phyloP scores from a whole-genome alignment of 140 eudicot species.

The Cichorium intybus region DNA sequence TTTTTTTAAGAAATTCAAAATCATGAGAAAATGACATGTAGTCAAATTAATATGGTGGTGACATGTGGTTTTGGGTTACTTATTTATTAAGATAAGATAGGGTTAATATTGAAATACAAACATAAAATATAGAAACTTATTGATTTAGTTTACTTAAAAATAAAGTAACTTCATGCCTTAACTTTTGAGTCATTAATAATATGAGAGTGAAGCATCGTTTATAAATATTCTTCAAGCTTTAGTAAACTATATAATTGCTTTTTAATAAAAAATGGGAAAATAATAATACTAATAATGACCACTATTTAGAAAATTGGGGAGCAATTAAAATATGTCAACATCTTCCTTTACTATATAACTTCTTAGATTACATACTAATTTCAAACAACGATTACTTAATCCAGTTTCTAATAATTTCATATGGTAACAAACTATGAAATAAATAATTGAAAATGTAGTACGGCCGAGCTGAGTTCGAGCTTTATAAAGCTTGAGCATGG shows the following conservation, averaged over 20 bases:
- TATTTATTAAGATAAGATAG: no score
- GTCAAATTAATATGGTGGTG: no score
- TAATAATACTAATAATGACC: background rate
- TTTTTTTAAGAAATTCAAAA: no score
- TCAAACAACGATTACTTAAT: background rate
- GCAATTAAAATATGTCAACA: background rate
- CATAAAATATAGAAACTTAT: no score
- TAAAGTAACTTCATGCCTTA: constrained; percentile 5
- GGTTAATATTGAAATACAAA: no score
- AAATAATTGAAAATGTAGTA: no score
- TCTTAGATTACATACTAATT: background rate
- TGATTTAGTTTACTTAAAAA: constrained; percentile 9
- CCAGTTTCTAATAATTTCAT: background rate
- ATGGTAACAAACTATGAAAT: background rate
- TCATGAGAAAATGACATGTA: no score
- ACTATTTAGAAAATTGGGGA: background rate
- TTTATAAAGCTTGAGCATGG: no score
- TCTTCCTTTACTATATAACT: background rate
- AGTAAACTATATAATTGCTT: background rate
- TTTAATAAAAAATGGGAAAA: background rate
- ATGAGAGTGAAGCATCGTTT: constrained; percentile 21
- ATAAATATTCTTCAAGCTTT: constrained; percentile 6
- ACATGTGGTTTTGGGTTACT: no score
- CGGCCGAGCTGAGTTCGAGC: background rate
- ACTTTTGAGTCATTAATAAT: background rate